phyloP scores from a whole-genome alignment of 1,284 basidiomycete genomes.

The Porogramme epimiltina region DNA sequence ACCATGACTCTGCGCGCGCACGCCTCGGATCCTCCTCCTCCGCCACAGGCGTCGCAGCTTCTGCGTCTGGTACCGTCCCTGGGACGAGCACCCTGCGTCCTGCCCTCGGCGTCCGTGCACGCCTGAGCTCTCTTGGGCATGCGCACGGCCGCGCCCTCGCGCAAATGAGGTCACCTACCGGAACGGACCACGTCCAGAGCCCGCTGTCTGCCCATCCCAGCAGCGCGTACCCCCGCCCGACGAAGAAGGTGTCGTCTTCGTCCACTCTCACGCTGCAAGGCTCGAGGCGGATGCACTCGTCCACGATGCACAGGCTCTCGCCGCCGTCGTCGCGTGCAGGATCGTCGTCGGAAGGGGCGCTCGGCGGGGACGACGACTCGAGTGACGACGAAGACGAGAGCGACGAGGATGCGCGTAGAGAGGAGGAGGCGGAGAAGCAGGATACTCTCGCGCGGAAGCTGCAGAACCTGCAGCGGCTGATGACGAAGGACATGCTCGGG shows the following conservation, averaged over 20 bases:
- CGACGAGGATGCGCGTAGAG: conserved; percentile 56
- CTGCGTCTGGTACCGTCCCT: conserved; percentile 19
- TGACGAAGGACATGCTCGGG: conserved; percentile 72
- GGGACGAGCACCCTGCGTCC: conserved; percentile 35
- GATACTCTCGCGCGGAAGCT: conserved; percentile 67
- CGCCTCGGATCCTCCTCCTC: conserved; percentile 15
- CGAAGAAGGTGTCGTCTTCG: conserved; percentile 61
- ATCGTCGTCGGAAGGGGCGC: conserved; percentile 19
- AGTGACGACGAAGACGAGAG: conserved; percentile 9
- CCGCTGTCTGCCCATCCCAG: conserved; percentile 31
- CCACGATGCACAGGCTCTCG: conserved; percentile 40
- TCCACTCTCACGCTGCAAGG: conserved; percentile 69
- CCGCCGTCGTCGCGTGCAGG: conserved; percentile 50
- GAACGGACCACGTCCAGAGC: conserved; percentile 10
- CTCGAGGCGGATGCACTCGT: conserved; percentile 39
- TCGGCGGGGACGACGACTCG: neutral
- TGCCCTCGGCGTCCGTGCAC: conserved; percentile 58
- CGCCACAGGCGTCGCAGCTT: neutral
- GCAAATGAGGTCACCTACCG: conserved; percentile 7
- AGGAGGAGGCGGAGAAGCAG: conserved; percentile 73
- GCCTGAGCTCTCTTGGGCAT: conserved; percentile 65
- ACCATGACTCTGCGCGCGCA: conserved; percentile 2
- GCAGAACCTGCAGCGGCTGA: conserved; percentile 62
- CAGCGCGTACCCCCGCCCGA: conserved; percentile 26
- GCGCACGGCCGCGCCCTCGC: conserved; percentile 13